phyloP scores from a whole-genome alignment of 2,329 filamentous ascomycete genomes.

The Aureobasidium melanogenum region DNA sequence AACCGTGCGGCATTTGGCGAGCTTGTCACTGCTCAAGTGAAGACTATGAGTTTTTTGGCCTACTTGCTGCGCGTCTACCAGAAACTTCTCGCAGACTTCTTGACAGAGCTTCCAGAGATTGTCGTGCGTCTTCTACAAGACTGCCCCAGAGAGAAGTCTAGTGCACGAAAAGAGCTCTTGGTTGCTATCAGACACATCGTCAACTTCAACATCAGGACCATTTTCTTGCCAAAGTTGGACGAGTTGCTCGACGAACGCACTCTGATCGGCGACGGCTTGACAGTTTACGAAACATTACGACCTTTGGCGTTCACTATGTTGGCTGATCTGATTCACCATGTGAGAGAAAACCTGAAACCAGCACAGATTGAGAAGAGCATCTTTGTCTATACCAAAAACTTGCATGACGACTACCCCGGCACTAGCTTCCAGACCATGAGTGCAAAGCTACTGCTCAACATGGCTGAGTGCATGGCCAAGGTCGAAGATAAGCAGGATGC shows the following conservation, averaged over 20 bases:
- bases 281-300: constrained; percentile 92
- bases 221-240: constrained; percentile 90
- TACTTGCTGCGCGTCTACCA: constrained; percentile 86
- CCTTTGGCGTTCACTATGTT: constrained; percentile 97
- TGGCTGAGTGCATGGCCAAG: constrained; percentile 96
- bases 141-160: constrained; percentile 88
- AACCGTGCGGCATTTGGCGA: constrained; percentile 92
- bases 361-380: constrained; percentile 94
- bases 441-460: constrained; percentile 89
- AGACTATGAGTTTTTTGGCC: constrained; percentile 97
- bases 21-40: constrained; percentile 95
- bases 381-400: constrained; percentile 91
- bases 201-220: constrained; percentile 95
- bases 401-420: constrained; percentile 91
- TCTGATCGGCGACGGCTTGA: constrained; percentile 88
- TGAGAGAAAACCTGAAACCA: constrained; percentile 77
- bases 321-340: constrained; percentile 93
- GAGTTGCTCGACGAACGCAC: constrained; percentile 90
- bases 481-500: constrained; percentile 89
- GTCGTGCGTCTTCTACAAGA: constrained; percentile 88
- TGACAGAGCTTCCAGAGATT: constrained; percentile 75
- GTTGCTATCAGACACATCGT: constrained; percentile 98
- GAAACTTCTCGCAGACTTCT: constrained; percentile 77
- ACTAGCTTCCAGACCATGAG: constrained; percentile 99
- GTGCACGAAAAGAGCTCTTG: constrained; percentile 84